Evolutionary conservation across 805 yeast genomes (phyloP).

Genomic region (Cyberlindnera lachancei): DNA sequence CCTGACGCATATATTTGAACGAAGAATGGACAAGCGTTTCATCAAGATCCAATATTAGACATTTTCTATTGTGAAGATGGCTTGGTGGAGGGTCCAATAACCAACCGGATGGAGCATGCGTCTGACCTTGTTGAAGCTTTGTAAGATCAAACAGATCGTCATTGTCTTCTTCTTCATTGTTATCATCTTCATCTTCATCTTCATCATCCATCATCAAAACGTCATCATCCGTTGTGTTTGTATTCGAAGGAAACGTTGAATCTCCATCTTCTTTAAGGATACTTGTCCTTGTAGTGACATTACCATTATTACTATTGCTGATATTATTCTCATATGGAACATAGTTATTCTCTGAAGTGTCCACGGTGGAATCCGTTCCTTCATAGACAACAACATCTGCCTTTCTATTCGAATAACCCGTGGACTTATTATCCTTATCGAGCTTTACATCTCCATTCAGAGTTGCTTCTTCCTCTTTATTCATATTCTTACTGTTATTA

Average conservation of each 20-base stretch:
- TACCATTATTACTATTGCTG: no score
- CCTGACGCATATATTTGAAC: conserved; percentile 83
- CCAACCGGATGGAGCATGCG: conserved; percentile 55
- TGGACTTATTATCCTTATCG: no score
- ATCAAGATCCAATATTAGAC: conserved; percentile 86
- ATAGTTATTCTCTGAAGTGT: conserved; percentile 5
- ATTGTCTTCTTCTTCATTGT: conserved; percentile 17
- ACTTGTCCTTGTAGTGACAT: conserved; percentile 5
- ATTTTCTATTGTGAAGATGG: conserved; percentile 58
- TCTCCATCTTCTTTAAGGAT: conserved; percentile 3
- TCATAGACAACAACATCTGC: conserved; percentile 23
- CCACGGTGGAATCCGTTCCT: conserved; percentile 21
- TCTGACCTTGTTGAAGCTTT: conserved; percentile 65
- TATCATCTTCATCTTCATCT: conserved; percentile 17
- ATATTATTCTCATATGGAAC: no score
- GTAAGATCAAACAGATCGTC: conserved; percentile 50
- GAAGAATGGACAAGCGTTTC: conserved; percentile 96
- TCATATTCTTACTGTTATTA: no score
- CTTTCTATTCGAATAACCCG: conserved; percentile 7
- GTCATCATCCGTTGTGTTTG: no score
- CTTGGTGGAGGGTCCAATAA: conserved; percentile 50
- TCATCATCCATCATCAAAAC: no score
- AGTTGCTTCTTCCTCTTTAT: no score
- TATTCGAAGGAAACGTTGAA: no score
- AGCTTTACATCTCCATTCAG: no score